Evolutionary conservation across 1,139 yeast genomes (phyloP).

Genomic region (Yamadazyma siamensis): DNA sequence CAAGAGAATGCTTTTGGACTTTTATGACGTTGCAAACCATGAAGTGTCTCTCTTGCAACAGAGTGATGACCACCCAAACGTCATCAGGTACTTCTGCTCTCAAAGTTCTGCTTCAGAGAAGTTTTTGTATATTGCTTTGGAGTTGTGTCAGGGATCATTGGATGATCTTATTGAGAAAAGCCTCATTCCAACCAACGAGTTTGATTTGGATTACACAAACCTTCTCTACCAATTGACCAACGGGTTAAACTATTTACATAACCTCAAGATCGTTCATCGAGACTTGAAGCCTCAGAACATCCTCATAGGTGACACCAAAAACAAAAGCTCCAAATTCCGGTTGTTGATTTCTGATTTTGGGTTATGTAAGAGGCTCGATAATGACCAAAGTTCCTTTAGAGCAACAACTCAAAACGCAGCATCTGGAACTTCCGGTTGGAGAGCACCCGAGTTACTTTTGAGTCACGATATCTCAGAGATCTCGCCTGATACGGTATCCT

Average conservation of each 20-base stretch:
- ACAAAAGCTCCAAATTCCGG: slow-evolving; percentile 33
- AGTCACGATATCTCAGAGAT: slow-evolving; percentile 40
- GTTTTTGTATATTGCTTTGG: slow-evolving; percentile 89
- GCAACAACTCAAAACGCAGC: slow-evolving; percentile 93
- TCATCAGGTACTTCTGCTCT: slow-evolving; percentile 87
- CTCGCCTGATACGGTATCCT: slow-evolving; percentile 40
- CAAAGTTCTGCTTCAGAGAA: slow-evolving; percentile 70
- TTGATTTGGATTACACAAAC: slow-evolving; percentile 26
- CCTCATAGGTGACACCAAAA: slow-evolving; percentile 65
- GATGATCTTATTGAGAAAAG: slow-evolving; percentile 76
- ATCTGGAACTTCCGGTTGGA: slow-evolving; percentile 94
- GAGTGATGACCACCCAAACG: slow-evolving; percentile 96
- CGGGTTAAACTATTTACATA: slow-evolving; percentile 85
- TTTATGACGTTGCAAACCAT: slow-evolving; percentile 93
- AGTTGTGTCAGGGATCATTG: slow-evolving; percentile 82
- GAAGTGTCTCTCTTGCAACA: slow-evolving; percentile 86
- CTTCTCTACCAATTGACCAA: slow-evolving; percentile 74
- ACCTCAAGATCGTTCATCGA: slow-evolving; percentile 89
- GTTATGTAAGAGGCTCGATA: slow-evolving; percentile 83
- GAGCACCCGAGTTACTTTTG: slow-evolving; percentile 86
- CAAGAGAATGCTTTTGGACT: slow-evolving; percentile 87
- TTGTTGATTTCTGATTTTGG: slow-evolving; percentile 94
- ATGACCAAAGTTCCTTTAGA: slow-evolving; percentile 88
- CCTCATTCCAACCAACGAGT: slow-evolving; percentile 24
- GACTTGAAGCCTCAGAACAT: slow-evolving; percentile 97